These are phyloP conservation scores for Trichoderma simmonsii DNA, from an alignment of 2,329 filamentous ascomycete genomes.

Conservation along the genomic window DNA sequence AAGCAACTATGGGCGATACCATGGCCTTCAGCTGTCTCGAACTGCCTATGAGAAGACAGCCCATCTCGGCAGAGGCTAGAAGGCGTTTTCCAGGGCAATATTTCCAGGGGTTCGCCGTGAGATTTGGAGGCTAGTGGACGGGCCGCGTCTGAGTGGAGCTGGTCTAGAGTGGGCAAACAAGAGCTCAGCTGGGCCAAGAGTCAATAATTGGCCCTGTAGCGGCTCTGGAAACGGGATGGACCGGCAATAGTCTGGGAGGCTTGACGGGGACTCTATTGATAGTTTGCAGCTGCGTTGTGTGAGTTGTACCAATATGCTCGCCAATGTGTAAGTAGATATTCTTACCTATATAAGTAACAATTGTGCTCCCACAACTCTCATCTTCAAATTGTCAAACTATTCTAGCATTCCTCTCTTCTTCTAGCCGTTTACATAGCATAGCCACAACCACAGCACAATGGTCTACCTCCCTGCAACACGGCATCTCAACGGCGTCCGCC, in stretches of 20 bases:
- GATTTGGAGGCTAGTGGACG: slow-evolving; percentile 1
- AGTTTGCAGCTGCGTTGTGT: not conserved
- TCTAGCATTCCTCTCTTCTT: not conserved
- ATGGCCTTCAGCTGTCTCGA: not conserved
- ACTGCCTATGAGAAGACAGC: not conserved
- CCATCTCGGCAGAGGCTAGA: not conserved
- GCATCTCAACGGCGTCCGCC: slow-evolving; percentile 11
- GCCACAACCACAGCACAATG: not conserved
- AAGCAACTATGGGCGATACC: not conserved
- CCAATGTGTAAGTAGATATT: not conserved
- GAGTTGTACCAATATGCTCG: not conserved
- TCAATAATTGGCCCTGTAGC: slow-evolving; percentile 5
- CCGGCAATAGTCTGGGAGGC: not conserved
- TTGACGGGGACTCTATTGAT: not conserved
- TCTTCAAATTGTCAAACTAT: not conserved
- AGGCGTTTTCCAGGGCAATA: not conserved
- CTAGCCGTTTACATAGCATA: not conserved
- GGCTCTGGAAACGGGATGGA: slow-evolving; percentile 5
- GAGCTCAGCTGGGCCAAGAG: slow-evolving; percentile 1
- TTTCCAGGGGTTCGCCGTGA: not conserved
- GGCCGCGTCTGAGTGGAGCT: slow-evolving; percentile 6
- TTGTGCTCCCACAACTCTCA: not conserved
- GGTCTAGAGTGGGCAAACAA: not conserved
- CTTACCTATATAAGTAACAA: not conserved
- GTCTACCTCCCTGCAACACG: slow-evolving; percentile 6